Evolutionary conservation across 2,329 filamentous ascomycete species (phyloP), one percentile per base, ranked within the genome.

Genomic region (Sclerotinia subarctica): DNA sequence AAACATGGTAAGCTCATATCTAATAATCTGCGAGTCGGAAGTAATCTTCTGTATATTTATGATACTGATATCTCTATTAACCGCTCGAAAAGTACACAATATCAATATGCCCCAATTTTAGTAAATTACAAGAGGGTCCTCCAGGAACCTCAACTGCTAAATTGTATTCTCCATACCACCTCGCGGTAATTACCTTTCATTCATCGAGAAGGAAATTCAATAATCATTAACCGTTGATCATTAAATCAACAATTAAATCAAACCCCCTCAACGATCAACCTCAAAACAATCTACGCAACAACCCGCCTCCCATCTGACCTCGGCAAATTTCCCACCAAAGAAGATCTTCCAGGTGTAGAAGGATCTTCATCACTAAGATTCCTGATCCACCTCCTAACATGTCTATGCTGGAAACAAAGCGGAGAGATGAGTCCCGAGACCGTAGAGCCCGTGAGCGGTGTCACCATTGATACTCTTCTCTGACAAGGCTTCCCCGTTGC

Each of bases 321-420:
- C 7, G 17, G 15, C 29, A 7, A 21, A 5, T 63, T 51, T 2
- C 5, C 21, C 59, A 4, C 13, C 1, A n/a, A 51, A 15, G 32
- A 6, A 0, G n/a, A 3, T 38, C 15, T 51, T 2, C 32, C 46
- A 0, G 17, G 8, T 1, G 8, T 24, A 5, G n/a, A 7, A 1
- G 15, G 15, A 24, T 8, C 46, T 3, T 35, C 17, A 3, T 26
- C 32, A 8, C 13, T 13, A 11, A 17, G 17, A 19, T 7, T 3
- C 2, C 46, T 10, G 0, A 63, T 13, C 59, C 59, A 63, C 19
- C 26, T 51, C 15, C 59, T 6, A 0, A 49, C 17, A 19, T 49
- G 26, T 10, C 38, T 10, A 66, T 66, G 63, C 44, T 66, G 63
- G 6, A 49, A 66, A 38, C 63, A 66, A 1, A 66, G 63, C 19